Base-by-base conservation (phyloP, 805 yeast species). In the Yamadazyma philogaea region DNA sequence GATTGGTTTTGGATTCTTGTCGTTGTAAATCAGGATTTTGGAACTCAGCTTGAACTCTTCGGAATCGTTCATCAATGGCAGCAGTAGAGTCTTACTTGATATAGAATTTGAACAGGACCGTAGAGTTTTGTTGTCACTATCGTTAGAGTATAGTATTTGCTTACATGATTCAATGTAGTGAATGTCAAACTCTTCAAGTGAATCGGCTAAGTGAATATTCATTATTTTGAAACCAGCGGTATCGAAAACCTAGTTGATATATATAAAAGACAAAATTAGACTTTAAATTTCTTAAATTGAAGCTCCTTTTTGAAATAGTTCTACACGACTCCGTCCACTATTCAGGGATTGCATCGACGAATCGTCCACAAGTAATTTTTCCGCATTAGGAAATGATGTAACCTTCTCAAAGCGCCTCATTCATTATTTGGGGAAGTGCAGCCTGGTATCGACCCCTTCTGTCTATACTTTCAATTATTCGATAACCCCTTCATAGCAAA, bases 121-220 rank as follows among this genome's bases (percentile, higher is more conserved):
- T 16, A 40, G 28, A 22, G 30, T 22, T 8, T 17, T 21, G 15
- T 24, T 31, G 11, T 33, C 35, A 19, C 12, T 20, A 6, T 30
- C 32, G 14, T 44, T 38, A 11, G 39, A 27, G 22, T 19, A 35
- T 6, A 20, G 34, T 16, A 26, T 16, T 41, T 55, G 56, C 32
- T 53, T 51, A 40, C 50, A 57, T 18, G 54, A 46, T 40, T 58
- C 60, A 26, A 52, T 46, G 38, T 54, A 54, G 4, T 48, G 47
- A 18, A 49, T 22, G 39, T 58, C 61, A 45, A 58, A 58, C 30
- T 58, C 61, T 35, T 57, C 59, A 37, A 58, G 44, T 4, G 57
- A 51, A 39, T 56, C 61, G 42, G 53, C 58, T 30, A 51, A 42
- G 30, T 51, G 51, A 41, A 48, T 43, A 17, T 45, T 45, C 54